These are phyloP conservation scores for Metarhizium brunneum DNA, from an alignment of 2,329 filamentous ascomycete genomes.

Conservation along the genomic window DNA sequence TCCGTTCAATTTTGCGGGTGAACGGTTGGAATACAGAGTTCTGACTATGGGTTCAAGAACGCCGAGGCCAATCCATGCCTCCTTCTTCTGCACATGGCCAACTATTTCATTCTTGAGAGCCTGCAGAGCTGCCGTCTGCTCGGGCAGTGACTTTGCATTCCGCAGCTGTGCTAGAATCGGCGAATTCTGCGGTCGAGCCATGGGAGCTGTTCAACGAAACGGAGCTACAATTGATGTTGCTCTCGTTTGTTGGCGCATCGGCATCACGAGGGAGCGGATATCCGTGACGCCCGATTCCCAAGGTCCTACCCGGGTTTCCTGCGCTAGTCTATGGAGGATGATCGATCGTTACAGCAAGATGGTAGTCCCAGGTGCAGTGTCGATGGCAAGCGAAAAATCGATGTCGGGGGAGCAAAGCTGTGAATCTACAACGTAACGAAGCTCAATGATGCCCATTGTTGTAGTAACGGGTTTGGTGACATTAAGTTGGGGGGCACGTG, in stretches of 20 bases:
- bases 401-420: background rate
- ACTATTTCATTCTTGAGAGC: slow-evolving; percentile 82
- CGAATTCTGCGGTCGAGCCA: slow-evolving; percentile 44
- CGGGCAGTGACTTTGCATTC: slow-evolving; percentile 38
- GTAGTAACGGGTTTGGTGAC: background rate
- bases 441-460: background rate
- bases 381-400: background rate
- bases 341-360: background rate
- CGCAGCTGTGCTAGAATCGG: slow-evolving; percentile 49
- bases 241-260: slow-evolving; percentile 7
- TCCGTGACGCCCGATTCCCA: background rate
- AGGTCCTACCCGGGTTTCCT: background rate
- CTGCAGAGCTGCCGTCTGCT: slow-evolving; percentile 54
- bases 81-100: slow-evolving; percentile 81
- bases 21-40: slow-evolving; percentile 30
- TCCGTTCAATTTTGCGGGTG: slow-evolving; percentile 25
- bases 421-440: background rate
- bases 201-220: slow-evolving; percentile 20
- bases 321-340: background rate
- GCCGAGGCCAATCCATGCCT: slow-evolving; percentile 63
- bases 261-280: slow-evolving; percentile 6
- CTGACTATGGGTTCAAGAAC: slow-evolving; percentile 50
- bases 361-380: background rate
- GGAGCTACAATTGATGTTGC: slow-evolving; percentile 2
- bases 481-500: slow-evolving; percentile 3